Evolutionary conservation across 352 stramenopile genomes (phyloP).

Genomic region (Thalassiosira hispida): DNA sequence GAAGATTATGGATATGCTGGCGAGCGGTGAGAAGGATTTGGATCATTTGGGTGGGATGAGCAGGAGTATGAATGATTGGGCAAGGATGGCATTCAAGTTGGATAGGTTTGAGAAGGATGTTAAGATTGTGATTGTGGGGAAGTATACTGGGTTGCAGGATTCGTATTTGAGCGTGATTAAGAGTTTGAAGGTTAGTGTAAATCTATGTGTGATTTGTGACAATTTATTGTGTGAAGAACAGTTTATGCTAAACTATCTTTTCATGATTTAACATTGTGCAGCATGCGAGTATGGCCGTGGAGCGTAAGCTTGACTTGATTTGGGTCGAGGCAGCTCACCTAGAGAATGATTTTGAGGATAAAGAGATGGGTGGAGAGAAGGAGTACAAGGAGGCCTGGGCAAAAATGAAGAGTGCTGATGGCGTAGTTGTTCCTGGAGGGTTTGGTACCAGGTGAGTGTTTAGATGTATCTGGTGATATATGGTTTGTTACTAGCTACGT

Average conservation of each 20-base stretch:
- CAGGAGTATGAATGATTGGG: slow-evolving; percentile 83
- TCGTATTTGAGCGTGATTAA: slow-evolving; percentile 99
- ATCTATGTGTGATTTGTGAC: background rate
- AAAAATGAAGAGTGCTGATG: slow-evolving; percentile 91
- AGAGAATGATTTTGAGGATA: slow-evolving; percentile 83
- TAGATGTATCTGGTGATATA: slow-evolving; percentile 40
- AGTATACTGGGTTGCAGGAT: slow-evolving; percentile 99
- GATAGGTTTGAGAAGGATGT: slow-evolving; percentile 91
- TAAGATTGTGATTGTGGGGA: slow-evolving; percentile 98
- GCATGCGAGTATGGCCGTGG: slow-evolving; percentile 94
- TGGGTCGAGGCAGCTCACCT: slow-evolving; percentile 98
- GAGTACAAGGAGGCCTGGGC: slow-evolving; percentile 88
- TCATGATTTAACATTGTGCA: no score
- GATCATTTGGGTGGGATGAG: slow-evolving; percentile 28
- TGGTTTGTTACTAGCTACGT: slow-evolving; percentile 83
- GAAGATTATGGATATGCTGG: slow-evolving; percentile 98
- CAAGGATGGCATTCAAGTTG: slow-evolving; percentile 92
- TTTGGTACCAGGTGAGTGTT: slow-evolving; percentile 96
- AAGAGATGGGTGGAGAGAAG: slow-evolving; percentile 46
- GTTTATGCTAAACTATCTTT: background rate
- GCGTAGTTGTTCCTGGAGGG: slow-evolving; percentile 97
- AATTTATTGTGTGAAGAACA: background rate
- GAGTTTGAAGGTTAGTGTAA: slow-evolving; percentile 82
- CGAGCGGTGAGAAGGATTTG: slow-evolving; percentile 84
- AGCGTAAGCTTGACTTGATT: slow-evolving; percentile 93